These are phyloP conservation scores for Pythium phragmitis DNA, from an alignment of 352 stramenopile species.

Conservation along the genomic window DNA sequence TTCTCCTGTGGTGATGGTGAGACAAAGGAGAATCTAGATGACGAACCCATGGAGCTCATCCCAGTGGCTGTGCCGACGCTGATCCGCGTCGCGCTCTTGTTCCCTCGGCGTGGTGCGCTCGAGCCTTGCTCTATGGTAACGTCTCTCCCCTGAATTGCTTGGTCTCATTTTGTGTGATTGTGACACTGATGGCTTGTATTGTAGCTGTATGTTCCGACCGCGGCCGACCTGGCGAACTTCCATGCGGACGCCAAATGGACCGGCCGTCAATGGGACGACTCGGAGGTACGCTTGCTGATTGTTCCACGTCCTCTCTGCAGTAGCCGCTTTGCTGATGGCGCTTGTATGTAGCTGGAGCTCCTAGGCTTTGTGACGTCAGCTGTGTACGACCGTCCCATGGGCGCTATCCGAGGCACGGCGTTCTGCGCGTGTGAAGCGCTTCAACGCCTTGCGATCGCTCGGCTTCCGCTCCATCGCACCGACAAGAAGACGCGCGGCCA, in stretches of 20 bases:
- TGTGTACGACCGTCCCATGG: constrained; percentile 77
- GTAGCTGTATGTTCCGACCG: constrained; percentile 29
- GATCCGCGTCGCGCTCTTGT: constrained; percentile 51
- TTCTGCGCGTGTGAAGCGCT: constrained; percentile 69
- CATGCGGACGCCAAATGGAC: constrained; percentile 23
- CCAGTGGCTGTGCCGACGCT: constrained; percentile 67
- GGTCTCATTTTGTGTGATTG: background rate
- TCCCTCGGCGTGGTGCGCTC: constrained; percentile 58
- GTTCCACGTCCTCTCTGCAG: background rate
- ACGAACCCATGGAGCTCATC: constrained; percentile 25
- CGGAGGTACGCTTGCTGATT: background rate
- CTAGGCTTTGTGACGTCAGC: constrained; percentile 72
- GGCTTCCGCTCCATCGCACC: constrained; percentile 2
- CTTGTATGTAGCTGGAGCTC: constrained; percentile 24
- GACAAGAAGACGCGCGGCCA: background rate
- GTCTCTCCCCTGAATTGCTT: background rate
- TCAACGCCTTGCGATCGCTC: constrained; percentile 52
- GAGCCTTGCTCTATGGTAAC: constrained; percentile 65
- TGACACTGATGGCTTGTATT: constrained; percentile 1
- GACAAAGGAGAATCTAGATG: background rate
- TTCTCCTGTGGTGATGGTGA: constrained; percentile 34
- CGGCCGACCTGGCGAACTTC: constrained; percentile 10
- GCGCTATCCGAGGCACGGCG: constrained; percentile 53
- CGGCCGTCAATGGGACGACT: constrained; percentile 13
- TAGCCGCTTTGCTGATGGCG: background rate